Base-by-base conservation (phyloP, 208 protist species). In the Tetramitus jugosus region DNA sequence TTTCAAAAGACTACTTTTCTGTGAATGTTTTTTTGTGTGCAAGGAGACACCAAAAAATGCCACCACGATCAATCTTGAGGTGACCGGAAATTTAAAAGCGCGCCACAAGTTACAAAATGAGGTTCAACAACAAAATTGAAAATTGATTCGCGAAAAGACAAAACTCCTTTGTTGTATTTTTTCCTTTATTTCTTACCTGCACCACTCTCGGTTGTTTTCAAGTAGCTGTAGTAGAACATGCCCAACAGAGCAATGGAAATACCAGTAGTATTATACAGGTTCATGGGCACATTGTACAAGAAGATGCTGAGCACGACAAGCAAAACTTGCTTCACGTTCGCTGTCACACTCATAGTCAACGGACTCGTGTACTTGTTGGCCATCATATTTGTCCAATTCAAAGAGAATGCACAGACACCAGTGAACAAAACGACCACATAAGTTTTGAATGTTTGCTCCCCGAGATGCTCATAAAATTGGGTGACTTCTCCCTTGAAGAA, bases 311-410 rank as follows among this genome's bases (percentile, higher is more conserved):
- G 14, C 0, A 69, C 31, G 0, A 69, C 62, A 39, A 69, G 6
- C 7, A 69, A 45, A 6, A 69, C 62, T 69, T 69, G 62, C 33
- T 69, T 69, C 13, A 69, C 10, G 31, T 69, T 69, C 8, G 37
- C 62, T 45, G 39, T 20, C 37, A 69, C 20, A n/a, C 62, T 69
- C 62, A 69, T 69, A 37, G 62, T 69, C 4, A 69, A 29, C 8
- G 62, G 62, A 69, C 37, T 45, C 0, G 62, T 69, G 6, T 13
- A 26, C 39, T 43, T 69, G 35, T 69, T 69, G 8, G 62, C 62
- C 13, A 69, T 26, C 10, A 69, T 43, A n/a, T 69, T 69, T 14
- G 62, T 69, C 3, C 26, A 37, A 13, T 69, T 69, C 0, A 69
- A 26, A 26, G 23, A 39, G 39, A 69, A 69, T 10, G 62, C 37